Evolutionary conservation across 208 protist species (phyloP), one percentile per base, ranked within the genome.

Genomic region (Trypanosoma lewisi): DNA sequence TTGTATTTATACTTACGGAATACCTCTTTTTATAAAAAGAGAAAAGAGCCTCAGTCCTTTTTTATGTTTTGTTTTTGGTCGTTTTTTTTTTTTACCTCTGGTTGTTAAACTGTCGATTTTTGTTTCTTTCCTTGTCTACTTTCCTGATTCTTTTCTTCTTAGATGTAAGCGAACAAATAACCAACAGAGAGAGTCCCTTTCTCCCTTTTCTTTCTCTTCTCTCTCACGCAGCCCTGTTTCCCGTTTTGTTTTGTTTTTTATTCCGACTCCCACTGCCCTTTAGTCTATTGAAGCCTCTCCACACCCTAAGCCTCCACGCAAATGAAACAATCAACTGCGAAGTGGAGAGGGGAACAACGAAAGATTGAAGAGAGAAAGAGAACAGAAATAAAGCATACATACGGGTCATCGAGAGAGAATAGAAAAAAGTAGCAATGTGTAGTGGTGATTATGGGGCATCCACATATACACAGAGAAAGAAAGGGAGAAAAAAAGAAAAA

Each of bases 401-500:
- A 21, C 4, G 7, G 42, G n/a, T 5, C 42, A n/a, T n/a, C 9
- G 16, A 7, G 16, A 21, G 23, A 7, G 16, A 47, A 21, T 2
- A n/a, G 41, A 17, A n/a, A 17, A 19, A 1, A 47, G 42, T 19
- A 21, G 42, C 42, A 47, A 21, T 2, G 16, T 5, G 42, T 5
- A 47, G 9, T 19, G 42, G 42, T 19, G 23, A 19, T n/a, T n/a
- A n/a, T n/a, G n/a, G 17, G 42, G n/a, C 42, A n/a, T 19, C 5
- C 7, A 47, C 16, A 47, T 19, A n/a, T 19, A 23, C 42, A 19
- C 42, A n/a, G 14, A 47, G 42, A 19, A 21, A 23, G 14, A 5
- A 7, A n/a, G 42, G 47, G 48, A 68, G 19, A 69, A 44, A 50
- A 65, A 55, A 69, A 62, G 45, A 49, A 60, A 36, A 67, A 64